Base-by-base conservation (phyloP, 2,329 filamentous ascomycete genomes). In the Pestalotiopsis sp. region DNA sequence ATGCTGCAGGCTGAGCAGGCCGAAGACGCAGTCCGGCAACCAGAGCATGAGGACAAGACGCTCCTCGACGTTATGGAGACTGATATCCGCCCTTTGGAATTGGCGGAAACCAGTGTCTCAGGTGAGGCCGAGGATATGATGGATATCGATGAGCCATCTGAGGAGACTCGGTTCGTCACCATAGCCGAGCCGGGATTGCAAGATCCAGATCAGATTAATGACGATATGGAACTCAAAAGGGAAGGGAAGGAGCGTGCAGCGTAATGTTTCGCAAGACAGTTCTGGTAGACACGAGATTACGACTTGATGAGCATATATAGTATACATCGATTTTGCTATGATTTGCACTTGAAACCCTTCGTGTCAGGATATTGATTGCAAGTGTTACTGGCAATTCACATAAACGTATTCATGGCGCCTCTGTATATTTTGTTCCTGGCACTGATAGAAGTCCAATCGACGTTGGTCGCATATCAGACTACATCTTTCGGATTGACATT, bases 61-160 rank as follows among this genome's bases (percentile, higher is more conserved):
- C 27, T 20, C 6, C 60, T 14, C 36, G 45, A 52, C 7, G 17
- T n/a, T 6, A 20, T n/a, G 14, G 17, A n/a, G 5, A 2, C 4
- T 11, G 45, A 52, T 52, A n/a, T 20, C 2, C 45, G 11, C 14
- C 17, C 14, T 3, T 9, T 3, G 3, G 45, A 23, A 20, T 20
- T n/a, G 45, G 4, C 45, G 1, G 14, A 3, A 9, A 9, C n/a
- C 20, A 20, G 17, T 9, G 45, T 9, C 17, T 0, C 45, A 1
- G 20, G 11, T 11, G n/a, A 27, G 59, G 70, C 71, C 45, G 45
- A 20, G 20, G 45, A 39, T 67, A 68, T 45, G 11, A 65, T 67
- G 39, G 69, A 78, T 4, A 60, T 67, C 36, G 69, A 70, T 23
- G 71, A 69, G n/a, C 49, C 25, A 14, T 20, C 25, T n/a, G 45